phyloP scores from a whole-genome alignment of 441 rosid genomes.

The Aleurites moluccanus region DNA sequence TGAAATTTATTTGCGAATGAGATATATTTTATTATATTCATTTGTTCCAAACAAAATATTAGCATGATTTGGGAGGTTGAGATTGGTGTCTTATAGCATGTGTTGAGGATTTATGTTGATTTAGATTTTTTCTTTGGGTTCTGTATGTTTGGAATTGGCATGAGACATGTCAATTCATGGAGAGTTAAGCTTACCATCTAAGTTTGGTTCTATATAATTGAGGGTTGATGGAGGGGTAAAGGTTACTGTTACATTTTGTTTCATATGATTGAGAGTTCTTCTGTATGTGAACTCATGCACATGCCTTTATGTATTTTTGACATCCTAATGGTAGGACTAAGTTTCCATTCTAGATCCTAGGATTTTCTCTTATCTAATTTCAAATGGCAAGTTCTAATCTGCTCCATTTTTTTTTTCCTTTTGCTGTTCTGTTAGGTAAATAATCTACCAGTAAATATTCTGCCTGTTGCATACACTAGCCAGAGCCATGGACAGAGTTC shows the following conservation, averaged over 20 bases:
- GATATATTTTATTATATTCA: background rate
- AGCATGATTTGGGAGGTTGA: background rate
- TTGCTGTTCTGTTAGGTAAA: conserved; percentile 42
- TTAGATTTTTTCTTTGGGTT: background rate
- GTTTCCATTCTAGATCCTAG: background rate
- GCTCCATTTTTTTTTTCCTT: background rate
- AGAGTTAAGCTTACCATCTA: background rate
- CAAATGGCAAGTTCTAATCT: conserved; percentile 7
- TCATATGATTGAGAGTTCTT: background rate
- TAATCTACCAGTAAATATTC: conserved; percentile 62
- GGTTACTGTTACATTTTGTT: no score
- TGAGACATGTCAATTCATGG: background rate
- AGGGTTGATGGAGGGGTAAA: background rate
- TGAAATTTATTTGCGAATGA: background rate
- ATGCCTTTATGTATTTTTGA: background rate
- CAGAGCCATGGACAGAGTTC: conserved; percentile 75
- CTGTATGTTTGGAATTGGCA: background rate
- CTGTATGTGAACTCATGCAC: background rate
- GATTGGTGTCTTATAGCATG: background rate
- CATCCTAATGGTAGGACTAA: background rate
- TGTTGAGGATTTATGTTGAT: no score
- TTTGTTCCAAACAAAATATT: background rate
- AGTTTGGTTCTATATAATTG: background rate
- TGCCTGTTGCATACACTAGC: conserved; percentile 57
- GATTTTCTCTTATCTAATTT: background rate